These are phyloP conservation scores for Sclerotinia glacialis DNA, from an alignment of 2,329 filamentous ascomycete genomes.

Conservation along the genomic window DNA sequence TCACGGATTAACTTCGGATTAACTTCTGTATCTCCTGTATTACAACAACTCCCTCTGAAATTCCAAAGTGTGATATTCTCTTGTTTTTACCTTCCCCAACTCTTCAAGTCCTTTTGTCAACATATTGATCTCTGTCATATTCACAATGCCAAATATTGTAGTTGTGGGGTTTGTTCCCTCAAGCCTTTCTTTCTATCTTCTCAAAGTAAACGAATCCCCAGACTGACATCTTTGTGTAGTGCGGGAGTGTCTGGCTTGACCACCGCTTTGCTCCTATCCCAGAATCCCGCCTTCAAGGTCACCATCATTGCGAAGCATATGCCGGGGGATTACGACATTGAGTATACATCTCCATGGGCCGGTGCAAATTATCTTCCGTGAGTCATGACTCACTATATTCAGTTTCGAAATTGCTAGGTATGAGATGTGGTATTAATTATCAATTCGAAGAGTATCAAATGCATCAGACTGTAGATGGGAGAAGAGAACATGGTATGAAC, in stretches of 20 bases:
- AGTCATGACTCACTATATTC: constrained; percentile 38
- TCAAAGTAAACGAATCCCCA: neutral
- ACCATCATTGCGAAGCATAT: constrained; percentile 83
- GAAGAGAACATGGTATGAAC: constrained; percentile 60
- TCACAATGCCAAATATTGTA: constrained; percentile 41
- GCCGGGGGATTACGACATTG: constrained; percentile 88
- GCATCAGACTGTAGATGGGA: constrained; percentile 52
- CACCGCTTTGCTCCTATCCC: constrained; percentile 60
- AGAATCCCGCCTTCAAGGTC: constrained; percentile 54
- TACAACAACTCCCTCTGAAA: too few species aligned
- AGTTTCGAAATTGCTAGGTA: constrained; percentile 1
- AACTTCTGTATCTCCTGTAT: too few species aligned
- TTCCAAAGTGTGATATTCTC: neutral
- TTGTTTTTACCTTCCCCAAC: neutral
- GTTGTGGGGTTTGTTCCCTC: constrained; percentile 39
- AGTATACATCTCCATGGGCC: constrained; percentile 88
- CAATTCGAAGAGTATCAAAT: constrained; percentile 33
- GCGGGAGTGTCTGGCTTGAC: constrained; percentile 66
- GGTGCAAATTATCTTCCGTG: constrained; percentile 77
- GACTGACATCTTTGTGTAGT: constrained; percentile 41
- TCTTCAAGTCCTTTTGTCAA: neutral
- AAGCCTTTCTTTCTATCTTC: constrained; percentile 24
- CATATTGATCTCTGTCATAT: neutral
- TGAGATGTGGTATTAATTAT: constrained; percentile 31
- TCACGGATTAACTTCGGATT: neutral